Base-by-base conservation (phyloP, 2,329 filamentous ascomycete genomes). In the Fonsecaea pedrosoi region DNA sequence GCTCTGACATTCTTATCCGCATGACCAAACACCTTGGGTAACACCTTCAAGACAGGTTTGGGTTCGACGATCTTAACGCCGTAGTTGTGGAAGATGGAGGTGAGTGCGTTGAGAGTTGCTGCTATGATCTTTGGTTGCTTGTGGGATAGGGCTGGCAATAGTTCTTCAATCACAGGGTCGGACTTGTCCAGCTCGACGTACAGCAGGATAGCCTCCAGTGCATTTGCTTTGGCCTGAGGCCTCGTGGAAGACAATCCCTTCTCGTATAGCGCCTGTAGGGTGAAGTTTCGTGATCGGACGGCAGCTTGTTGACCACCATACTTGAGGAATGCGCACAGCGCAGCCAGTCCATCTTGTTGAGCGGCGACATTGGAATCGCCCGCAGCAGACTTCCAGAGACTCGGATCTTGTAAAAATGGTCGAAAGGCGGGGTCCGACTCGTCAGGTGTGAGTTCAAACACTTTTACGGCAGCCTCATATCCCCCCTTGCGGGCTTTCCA, bases 1-100 rank as follows among this genome's bases (percentile, higher is more conserved):
- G 94, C 93, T 79, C 95, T 90, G 15, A 99, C 92, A 77, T 98
- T 98, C 81, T 99, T 99, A 84, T 99, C 95, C 37, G 95, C 94
- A 77, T 98, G 95, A 21, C 92, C 92, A 76, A 97, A 99, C 1
- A 90, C 90, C 76, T 97, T 96, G 2, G 95, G 93, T 1, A 99
- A 83, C 10, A 87, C 82, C 77, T 98, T 98, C 67, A 98, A 85
- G 21, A 96, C 89, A 1, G 92, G 90, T 77, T 99, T 97, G 3
- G 96, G 92, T 75, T 99, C 95, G 58, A 95, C 90, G 18, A 92
- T 88, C 80, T 97, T 97, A 82, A 93, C 96, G 65, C 96, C 95
- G 77, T 94, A 99, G 75, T 92, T 95, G 78, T 97, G 93, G 76
- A 92, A 95, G 66, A 98, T 92, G 56, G 89, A 85, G 0, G 90